Evolutionary conservation across 306 rosid species (phyloP).

Genomic region (Senna tora): DNA sequence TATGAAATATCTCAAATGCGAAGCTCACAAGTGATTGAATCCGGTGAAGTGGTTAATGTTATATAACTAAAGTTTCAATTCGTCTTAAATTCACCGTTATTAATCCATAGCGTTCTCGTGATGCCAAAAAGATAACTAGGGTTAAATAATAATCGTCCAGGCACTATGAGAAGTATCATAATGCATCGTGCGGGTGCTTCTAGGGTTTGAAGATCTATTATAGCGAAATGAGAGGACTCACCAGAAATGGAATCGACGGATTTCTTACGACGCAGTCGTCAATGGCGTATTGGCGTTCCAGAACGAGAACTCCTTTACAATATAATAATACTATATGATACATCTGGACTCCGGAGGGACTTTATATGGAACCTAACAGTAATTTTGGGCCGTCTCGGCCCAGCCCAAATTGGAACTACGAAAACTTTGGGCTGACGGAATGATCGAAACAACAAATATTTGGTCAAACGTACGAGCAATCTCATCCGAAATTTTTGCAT

Average conservation of each 20-base stretch:
- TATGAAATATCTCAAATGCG: neutral
- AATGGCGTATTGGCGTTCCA: neutral
- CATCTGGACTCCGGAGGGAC: neutral
- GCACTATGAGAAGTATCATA: neutral
- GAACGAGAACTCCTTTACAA: neutral
- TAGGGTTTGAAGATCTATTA: conserved; percentile 36
- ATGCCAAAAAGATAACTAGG: neutral
- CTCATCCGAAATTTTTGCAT: neutral
- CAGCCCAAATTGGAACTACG: neutral
- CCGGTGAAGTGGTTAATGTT: neutral
- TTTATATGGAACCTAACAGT: neutral
- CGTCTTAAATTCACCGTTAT: neutral
- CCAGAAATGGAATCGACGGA: conserved; percentile 27
- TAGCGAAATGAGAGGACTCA: conserved; percentile 29
- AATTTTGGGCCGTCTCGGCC: conserved; percentile 27
- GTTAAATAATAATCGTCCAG: neutral
- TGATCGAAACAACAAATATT: neutral
- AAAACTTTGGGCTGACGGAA: neutral
- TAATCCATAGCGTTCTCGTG: neutral
- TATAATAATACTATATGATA: neutral
- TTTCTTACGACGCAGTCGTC: conserved; percentile 22
- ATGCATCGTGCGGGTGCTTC: neutral
- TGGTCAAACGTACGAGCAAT: neutral
- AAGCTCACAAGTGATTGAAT: neutral
- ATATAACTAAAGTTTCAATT: neutral